These are phyloP conservation scores for Hyphopichia pseudoburtonii DNA, from an alignment of 1,139 yeast species.

Conservation along the genomic window DNA sequence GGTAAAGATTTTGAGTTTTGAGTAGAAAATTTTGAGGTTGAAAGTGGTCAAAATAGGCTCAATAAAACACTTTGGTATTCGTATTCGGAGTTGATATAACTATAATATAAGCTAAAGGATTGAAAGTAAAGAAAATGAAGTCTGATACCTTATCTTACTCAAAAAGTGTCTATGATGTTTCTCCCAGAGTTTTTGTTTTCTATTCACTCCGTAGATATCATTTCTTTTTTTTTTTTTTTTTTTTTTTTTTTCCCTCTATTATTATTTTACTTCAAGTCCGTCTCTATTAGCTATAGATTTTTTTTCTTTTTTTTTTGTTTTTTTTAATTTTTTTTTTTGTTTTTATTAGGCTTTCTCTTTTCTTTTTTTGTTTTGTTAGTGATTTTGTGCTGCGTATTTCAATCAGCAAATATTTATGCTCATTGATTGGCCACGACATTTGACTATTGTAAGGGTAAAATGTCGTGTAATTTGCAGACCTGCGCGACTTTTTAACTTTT, in stretches of 20 bases:
- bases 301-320: not conserved
- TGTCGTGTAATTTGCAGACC: too few species aligned
- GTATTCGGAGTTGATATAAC: not conserved
- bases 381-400: constrained; percentile 6
- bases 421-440: constrained; percentile 29
- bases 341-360: constrained; percentile 6
- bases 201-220: not conserved
- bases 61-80: not conserved
- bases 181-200: too few species aligned
- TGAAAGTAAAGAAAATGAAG: too few species aligned
- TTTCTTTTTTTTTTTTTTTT: not conserved
- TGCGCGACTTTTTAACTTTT: not conserved
- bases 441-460: too few species aligned
- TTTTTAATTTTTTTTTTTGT: constrained; percentile 1
- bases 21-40: too few species aligned
- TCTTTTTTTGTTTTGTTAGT: not conserved
- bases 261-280: too few species aligned
- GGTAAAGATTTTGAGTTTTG: too few species aligned
- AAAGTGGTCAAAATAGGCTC: too few species aligned
- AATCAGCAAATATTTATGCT: constrained; percentile 31
- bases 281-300: not conserved
- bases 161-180: too few species aligned
- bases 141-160: too few species aligned
- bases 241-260: constrained; percentile 7
- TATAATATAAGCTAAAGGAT: too few species aligned